Base-by-base conservation (phyloP, 1,284 basidiomycete genomes). In the Bjerkandera adusta region DNA sequence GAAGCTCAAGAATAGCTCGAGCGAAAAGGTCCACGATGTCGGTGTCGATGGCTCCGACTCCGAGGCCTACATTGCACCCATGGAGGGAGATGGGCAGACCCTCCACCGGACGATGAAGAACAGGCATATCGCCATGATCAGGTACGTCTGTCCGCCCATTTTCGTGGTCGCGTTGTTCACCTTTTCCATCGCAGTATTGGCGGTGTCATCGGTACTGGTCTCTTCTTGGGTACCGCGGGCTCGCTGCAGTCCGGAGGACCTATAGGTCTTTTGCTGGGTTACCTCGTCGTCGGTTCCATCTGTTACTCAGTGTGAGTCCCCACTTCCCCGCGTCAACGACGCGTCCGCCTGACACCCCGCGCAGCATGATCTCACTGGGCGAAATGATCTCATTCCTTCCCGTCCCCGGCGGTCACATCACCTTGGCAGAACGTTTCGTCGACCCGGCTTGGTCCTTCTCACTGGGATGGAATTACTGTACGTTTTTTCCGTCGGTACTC, bases 381-480 rank as follows among this genome's bases (percentile, higher is more conserved):
- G 65, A 67, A 42, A 67, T 67, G 66, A 51, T 63, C n/a, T 58
- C 67, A 1, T 65, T 62, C 48, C 56, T 68, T 13, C 72, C 72
- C 7, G 49, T 76, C 0, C 65, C 64, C 39, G 85, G 82, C 51
- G 82, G 90, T 4, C 90, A 92, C 63, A 87, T 93, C 63, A 84
- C 78, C 41, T 72, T 92, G 32, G 86, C 90, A 3, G 81, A 81
- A 53, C 83, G 87, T 34, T 91, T 91, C 61, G 83, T 92, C 21
- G 82, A 90, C 59, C 83, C 85, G 4, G 85, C 89, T 2, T 74
- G 92, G 49, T 84, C 84, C 1, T 92, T 92, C 58, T 78, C 89
- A 12, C 81, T 88, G 80, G 89, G 88, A 8, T 92, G 85, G 85
- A 84, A 89, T 58, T 90, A 89, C 61, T 64, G 62, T 86, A 43